Conservation (phyloP, 2,329 filamentous ascomycete species). For the Amauroascus verrucosus region DNA sequence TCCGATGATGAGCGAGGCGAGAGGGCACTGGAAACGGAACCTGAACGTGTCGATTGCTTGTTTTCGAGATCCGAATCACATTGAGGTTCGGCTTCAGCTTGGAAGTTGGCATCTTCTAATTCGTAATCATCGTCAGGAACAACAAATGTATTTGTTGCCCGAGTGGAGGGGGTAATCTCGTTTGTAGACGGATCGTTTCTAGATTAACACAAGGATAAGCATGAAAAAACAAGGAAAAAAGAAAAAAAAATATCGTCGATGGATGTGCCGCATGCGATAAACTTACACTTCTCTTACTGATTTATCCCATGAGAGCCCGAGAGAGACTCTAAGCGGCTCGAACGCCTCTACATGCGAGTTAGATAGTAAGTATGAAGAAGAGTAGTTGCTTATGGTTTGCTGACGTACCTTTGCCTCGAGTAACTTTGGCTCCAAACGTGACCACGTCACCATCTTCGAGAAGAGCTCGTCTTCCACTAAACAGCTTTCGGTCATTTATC, state of each 20-base stretch:
- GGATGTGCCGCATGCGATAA: background rate
- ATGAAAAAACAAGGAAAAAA: background rate
- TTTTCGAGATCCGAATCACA: background rate
- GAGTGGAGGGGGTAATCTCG: background rate
- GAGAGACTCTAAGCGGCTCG: constrained; percentile 26
- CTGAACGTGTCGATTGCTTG: background rate
- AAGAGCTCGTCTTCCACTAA: constrained; percentile 28
- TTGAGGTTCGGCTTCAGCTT: constrained; percentile 6
- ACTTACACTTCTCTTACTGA: constrained; percentile 15
- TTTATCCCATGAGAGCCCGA: constrained; percentile 25
- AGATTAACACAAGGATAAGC: background rate
- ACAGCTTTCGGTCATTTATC: constrained; percentile 41
- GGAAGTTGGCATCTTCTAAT: constrained; percentile 9
- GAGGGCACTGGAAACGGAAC: background rate
- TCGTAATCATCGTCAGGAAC: constrained; percentile 34
- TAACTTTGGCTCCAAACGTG: constrained; percentile 42
- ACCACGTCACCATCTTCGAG: constrained; percentile 32
- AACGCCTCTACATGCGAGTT: constrained; percentile 13
- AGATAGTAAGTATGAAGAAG: too few relatives aligned
- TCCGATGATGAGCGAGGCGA: background rate
- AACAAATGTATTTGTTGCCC: constrained; percentile 31
- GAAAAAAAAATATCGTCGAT: background rate
- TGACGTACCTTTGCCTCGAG: constrained; percentile 36
- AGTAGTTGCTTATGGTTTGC: background rate
- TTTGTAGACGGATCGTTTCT: background rate